A percentile compares a stretch with the other conserved stretches of the same genome.
phyloP scores from a whole-genome alignment of 1,139 yeast species.

The Blastobotrys arbuscula region DNA sequence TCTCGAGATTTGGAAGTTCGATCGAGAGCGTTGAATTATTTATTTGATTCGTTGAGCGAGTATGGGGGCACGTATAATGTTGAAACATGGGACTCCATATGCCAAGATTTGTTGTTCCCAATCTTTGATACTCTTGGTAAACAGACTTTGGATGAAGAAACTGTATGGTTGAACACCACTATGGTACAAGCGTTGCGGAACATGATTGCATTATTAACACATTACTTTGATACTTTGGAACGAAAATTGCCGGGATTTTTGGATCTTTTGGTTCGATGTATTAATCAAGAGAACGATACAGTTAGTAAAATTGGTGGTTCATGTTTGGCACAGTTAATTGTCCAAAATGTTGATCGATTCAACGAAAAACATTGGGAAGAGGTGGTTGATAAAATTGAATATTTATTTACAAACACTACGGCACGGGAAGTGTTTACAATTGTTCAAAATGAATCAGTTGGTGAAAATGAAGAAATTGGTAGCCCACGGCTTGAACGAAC shows the following conservation, averaged over 20 bases:
- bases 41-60: slow-evolving; percentile 75
- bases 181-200: slow-evolving; percentile 91
- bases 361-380: slow-evolving; percentile 66
- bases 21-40: slow-evolving; percentile 73
- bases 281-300: slow-evolving; percentile 94
- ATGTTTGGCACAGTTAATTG: slow-evolving; percentile 71
- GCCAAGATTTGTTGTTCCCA: slow-evolving; percentile 78
- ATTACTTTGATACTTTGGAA: slow-evolving; percentile 69
- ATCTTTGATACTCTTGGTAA: slow-evolving; percentile 76
- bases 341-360: slow-evolving; percentile 68
- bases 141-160: slow-evolving; percentile 67
- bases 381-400: slow-evolving; percentile 56
- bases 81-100: slow-evolving; percentile 77
- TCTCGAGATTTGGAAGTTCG: slow-evolving; percentile 94
- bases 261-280: slow-evolving; percentile 74
- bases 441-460: not conserved
- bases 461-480: slow-evolving; percentile 11
- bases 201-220: slow-evolving; percentile 75
- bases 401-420: slow-evolving; percentile 73
- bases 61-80: slow-evolving; percentile 72
- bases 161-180: slow-evolving; percentile 96
- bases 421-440: slow-evolving; percentile 73
- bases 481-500: slow-evolving; percentile 4
- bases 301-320: slow-evolving; percentile 92
- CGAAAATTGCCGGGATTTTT: slow-evolving; percentile 72